A percentile compares a stretch with the other conserved stretches of the same genome.
Evolutionary conservation across 1,139 yeast species (phyloP).

Genomic region (Taphrina sp.): DNA sequence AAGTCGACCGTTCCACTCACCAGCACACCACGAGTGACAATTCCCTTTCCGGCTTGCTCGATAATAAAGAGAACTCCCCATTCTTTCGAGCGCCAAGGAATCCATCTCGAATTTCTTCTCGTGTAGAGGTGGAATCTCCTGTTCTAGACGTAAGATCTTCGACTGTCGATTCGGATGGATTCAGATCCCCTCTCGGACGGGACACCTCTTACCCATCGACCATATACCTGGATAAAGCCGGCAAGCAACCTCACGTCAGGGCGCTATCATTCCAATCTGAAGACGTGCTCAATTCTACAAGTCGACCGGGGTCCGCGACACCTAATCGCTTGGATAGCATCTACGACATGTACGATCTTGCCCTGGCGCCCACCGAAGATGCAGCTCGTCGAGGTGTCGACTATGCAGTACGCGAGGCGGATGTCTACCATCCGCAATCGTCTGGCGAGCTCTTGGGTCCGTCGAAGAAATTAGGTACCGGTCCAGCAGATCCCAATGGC

Average conservation of each 20-base stretch:
- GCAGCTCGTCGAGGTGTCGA: slow-evolving; percentile 39
- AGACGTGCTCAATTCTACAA: background rate
- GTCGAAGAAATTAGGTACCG: slow-evolving; percentile 38
- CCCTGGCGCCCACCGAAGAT: slow-evolving; percentile 24
- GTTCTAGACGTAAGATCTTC: background rate
- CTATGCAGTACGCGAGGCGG: slow-evolving; percentile 46
- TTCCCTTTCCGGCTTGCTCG: slow-evolving; percentile 18
- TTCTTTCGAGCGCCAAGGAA: slow-evolving; percentile 19
- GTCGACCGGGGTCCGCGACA: slow-evolving; percentile 5
- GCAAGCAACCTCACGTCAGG: slow-evolving; percentile 1
- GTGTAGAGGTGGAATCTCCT: slow-evolving; percentile 8
- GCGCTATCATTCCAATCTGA: background rate
- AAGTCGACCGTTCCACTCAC: slow-evolving; percentile 1
- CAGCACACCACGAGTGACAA: slow-evolving; percentile 16
- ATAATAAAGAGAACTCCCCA: slow-evolving; percentile 30
- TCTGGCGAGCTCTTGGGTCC: slow-evolving; percentile 23
- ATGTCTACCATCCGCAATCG: slow-evolving; percentile 39
- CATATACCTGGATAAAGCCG: background rate
- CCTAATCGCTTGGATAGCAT: slow-evolving; percentile 20
- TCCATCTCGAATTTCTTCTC: slow-evolving; percentile 13
- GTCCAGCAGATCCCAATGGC: slow-evolving; percentile 40
- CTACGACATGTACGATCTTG: slow-evolving; percentile 16
- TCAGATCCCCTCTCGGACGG: background rate
- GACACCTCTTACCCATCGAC: slow-evolving; percentile 1
- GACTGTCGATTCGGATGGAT: background rate